Base-by-base conservation (phyloP, 495 filamentous ascomycete genomes). In the Tuber microsphaerosporum region DNA sequence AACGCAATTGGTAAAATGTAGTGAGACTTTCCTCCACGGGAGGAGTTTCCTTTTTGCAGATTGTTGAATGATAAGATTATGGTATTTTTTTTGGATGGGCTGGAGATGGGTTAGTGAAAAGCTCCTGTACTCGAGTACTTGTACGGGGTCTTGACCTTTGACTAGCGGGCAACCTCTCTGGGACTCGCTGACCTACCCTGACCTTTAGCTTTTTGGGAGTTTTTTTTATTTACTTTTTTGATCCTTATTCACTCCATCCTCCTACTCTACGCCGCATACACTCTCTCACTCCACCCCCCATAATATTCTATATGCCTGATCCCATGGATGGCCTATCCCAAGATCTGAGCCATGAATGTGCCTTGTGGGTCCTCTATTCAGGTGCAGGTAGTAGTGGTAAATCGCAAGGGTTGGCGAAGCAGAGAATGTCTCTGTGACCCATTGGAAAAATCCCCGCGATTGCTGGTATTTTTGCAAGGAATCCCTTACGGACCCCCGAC, bases 1-100 rank as follows among this genome's bases (percentile, higher is more conserved):
- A 31, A 65, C 4, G 31, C 56, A 34, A 65, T 61, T 65, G n/a
- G 26, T 65, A 34, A 65, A 39, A 77, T 71, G 72, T 69, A 48
- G 75, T 77, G 75, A 79, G 75, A 74, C 51, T 77, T 79, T 73
- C 76, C 77, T 65, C 48, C 75, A 56, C 77, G 74, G 77, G 71
- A 74, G 42, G 73, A 61, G 70, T 69, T 74, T 70, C 77, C 56
- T 26, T 65, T 65, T 65, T 65, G 71, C 71, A 17, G 72, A 78
- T 78, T 73, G 39, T 72, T 73, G 56, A 39, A 48, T 70, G 76
- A 79, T 78, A 73, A 71, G 76, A 79, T 79, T 79, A 76, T 6
- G 19, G 46, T 48, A 22, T 48, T 48, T 22, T 48, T 22, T 48
- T 68, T 73, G 56, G 26, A 34, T 34, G 31, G 56, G 6, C 14